Evolutionary conservation across 768 basidiomycete species (phyloP).

Genomic region (Scleroderma bovista): DNA sequence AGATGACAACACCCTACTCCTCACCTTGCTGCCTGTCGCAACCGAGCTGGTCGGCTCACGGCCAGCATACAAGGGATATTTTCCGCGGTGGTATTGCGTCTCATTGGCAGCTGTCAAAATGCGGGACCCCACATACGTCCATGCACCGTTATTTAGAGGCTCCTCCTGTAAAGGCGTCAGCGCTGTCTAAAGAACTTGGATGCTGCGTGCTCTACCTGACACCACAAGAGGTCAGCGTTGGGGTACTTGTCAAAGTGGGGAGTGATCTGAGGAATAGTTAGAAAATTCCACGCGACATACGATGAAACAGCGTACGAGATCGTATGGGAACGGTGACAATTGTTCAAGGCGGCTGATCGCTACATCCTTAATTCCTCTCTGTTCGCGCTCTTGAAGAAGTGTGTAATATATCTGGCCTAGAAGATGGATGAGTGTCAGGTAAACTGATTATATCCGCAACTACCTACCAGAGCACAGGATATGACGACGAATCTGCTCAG

Average conservation of each 20-base stretch:
- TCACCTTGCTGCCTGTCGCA: slow-evolving; percentile 86
- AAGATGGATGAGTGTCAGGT: slow-evolving; percentile 2
- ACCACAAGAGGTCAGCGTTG: slow-evolving; percentile 91
- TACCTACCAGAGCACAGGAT: slow-evolving; percentile 76
- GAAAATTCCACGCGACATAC: neutral
- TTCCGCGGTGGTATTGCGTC: slow-evolving; percentile 86
- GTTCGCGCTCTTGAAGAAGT: slow-evolving; percentile 85
- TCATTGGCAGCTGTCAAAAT: slow-evolving; percentile 90
- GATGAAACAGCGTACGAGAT: slow-evolving; percentile 52
- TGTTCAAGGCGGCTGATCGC: slow-evolving; percentile 95
- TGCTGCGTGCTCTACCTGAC: slow-evolving; percentile 50
- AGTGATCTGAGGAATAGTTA: slow-evolving; percentile 51
- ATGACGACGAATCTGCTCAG: slow-evolving; percentile 87
- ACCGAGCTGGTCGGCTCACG: slow-evolving; percentile 89
- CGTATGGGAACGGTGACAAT: slow-evolving; percentile 95
- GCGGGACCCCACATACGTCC: slow-evolving; percentile 93
- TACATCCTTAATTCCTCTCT: slow-evolving; percentile 85
- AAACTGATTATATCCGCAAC: neutral
- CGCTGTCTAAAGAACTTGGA: neutral
- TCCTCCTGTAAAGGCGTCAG: slow-evolving; percentile 55
- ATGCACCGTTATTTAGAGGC: slow-evolving; percentile 95
- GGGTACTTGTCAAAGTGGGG: slow-evolving; percentile 96
- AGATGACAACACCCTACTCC: slow-evolving; percentile 11
- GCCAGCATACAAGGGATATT: slow-evolving; percentile 89
- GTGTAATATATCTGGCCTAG: slow-evolving; percentile 91